A percentile compares a stretch with the other conserved stretches of the same genome.
phyloP scores from a whole-genome alignment of 129 eudicot genomes.

The Saposhnikovia divaricata region DNA sequence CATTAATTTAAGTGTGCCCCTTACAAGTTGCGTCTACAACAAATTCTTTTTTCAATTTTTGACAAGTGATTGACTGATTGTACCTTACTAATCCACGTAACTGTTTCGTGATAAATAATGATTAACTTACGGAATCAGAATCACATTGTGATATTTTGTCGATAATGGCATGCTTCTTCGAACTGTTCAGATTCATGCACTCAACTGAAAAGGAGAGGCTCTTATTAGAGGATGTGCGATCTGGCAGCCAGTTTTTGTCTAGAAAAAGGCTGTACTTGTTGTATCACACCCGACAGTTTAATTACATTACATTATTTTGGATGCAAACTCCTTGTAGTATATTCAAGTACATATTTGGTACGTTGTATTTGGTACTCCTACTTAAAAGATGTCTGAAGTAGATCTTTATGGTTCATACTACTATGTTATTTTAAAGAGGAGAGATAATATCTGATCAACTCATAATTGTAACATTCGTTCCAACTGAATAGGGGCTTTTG shows the following conservation, averaged over 20 bases:
- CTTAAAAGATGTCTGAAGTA: neutral
- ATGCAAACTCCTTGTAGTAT: neutral
- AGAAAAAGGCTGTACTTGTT: neutral
- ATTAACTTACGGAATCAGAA: neutral
- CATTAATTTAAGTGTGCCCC: neutral
- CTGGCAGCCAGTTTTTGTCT: neutral
- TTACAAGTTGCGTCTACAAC: neutral
- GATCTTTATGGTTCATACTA: neutral
- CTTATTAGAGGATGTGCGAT: neutral
- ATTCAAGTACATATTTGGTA: neutral
- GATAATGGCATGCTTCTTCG: constrained; percentile 2
- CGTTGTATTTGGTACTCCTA: constrained; percentile 7
- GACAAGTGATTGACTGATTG: neutral
- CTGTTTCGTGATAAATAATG: neutral
- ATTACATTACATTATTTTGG: neutral
- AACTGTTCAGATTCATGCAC: constrained; percentile 7
- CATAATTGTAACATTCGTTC: neutral
- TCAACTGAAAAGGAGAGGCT: neutral
- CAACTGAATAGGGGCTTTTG: neutral
- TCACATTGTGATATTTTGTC: neutral
- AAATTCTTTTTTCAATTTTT: neutral
- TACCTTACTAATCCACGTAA: neutral
- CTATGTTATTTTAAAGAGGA: neutral
- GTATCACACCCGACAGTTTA: neutral
- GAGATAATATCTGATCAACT: neutral